Evolutionary conservation across 108 stramenopile genomes (phyloP), one percentile per base, ranked within the genome.

Genomic region (Fragilaria crotonensis): DNA sequence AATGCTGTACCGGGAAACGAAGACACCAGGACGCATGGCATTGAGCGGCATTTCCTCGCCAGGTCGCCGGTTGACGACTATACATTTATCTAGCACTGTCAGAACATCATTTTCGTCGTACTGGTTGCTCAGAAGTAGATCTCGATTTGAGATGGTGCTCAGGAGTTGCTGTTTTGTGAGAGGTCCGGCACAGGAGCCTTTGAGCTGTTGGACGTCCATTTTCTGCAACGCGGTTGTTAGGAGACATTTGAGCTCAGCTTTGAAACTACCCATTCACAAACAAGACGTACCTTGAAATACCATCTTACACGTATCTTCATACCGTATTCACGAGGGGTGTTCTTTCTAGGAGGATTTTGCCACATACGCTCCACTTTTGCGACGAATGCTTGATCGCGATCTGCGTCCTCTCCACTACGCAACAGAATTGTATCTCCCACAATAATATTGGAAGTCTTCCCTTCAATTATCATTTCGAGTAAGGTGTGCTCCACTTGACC

Each of bases 341-440:
- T 21, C 54, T 56, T 26, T 19, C 32, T 21, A 22, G 18, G 17
- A 26, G 51, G 51, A 25, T 71, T 77, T 60, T 81, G 67, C 81
- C 82, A 87, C 52, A 87, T 69, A 20, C 78, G 59, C 48, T 83
- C 85, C 5, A 87, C 67, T 18, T 71, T 64, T 25, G 79, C 84
- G 23, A 86, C 31, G 65, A 75, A 80, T 30, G 0, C 65, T 48
- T 22, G 44, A 28, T 46, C 59, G 5, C 45, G 45, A 4, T 59
- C 31, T 57, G 36, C 62, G 11, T 33, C 46, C 22, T 75, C 73
- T 1, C 64, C 68, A 23, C 68, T 68, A 41, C 73, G 67, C 50
- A 85, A 46, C 29, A 75, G 59, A 22, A 81, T 71, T 27, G 33
- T 60, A 68, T 83, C 81, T 45, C 85, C 85, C 23, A 63, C 49